Conservation (phyloP, 2,329 filamentous ascomycete genomes). For the Fusarium fracticaudum region DNA sequence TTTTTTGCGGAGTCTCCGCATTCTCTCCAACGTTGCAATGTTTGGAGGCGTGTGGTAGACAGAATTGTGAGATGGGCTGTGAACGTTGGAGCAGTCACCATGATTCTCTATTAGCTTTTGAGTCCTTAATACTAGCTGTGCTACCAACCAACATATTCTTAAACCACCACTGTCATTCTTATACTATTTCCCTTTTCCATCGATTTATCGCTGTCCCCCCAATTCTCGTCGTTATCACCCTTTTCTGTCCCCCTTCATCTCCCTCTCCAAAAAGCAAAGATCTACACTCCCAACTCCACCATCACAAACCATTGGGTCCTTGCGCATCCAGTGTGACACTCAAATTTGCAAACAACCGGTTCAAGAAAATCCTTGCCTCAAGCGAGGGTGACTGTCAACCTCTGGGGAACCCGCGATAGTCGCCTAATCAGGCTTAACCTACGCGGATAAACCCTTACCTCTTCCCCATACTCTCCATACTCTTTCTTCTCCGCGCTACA, state of each 20-base stretch:
- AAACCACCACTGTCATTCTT: rapidly evolving
- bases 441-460: constrained; percentile 4
- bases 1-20: constrained; percentile 35
- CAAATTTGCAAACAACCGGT: constrained; percentile 15
- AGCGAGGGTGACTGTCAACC: constrained; percentile 23
- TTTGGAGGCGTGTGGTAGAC: neutral
- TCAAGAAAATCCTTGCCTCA: neutral
- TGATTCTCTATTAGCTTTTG: rapidly evolving
- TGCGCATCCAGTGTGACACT: constrained; percentile 12
- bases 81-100: rapidly evolving
- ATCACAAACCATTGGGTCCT: neutral
- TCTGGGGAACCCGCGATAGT: neutral
- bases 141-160: rapidly evolving
- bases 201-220: neutral
- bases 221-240: rapidly evolving
- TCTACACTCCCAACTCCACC: constrained; percentile 3
- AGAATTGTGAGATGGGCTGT: neutral
- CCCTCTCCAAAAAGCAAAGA: constrained; percentile 8
- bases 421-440: neutral
- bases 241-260: neutral
- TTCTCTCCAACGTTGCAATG: constrained; percentile 24
- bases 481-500: constrained; percentile 2
- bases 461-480: constrained; percentile 23
- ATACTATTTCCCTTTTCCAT: rapidly evolving
- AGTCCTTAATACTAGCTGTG: rapidly evolving